Evolutionary conservation across 2,329 filamentous ascomycete species (phyloP).

Genomic region (Trichoderma arundinaceum): DNA sequence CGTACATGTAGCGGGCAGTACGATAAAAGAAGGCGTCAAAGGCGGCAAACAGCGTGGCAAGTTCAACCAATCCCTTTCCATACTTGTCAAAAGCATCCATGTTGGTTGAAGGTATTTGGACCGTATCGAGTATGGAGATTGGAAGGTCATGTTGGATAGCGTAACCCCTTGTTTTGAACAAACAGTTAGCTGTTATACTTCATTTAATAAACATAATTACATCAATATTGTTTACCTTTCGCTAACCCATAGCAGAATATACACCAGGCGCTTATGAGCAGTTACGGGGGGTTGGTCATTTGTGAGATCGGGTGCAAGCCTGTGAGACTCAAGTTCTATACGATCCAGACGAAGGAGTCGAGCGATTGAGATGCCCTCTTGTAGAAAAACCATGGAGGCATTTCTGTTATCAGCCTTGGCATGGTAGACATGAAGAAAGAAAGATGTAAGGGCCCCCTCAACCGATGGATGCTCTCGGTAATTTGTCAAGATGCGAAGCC

Average conservation of each 20-base stretch:
- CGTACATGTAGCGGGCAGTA: slow-evolving; percentile 5
- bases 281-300: background rate
- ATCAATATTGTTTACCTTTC: slow-evolving; percentile 22
- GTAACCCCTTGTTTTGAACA: slow-evolving; percentile 8
- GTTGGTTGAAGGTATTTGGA: slow-evolving; percentile 5
- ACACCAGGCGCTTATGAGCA: slow-evolving; percentile 17
- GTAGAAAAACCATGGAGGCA: slow-evolving; percentile 26
- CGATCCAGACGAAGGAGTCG: slow-evolving; percentile 23
- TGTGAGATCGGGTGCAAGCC: background rate
- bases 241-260: slow-evolving; percentile 29
- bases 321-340: slow-evolving; percentile 6
- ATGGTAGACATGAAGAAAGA: slow-evolving; percentile 31
- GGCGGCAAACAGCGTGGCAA: slow-evolving; percentile 14
- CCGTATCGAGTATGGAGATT: slow-evolving; percentile 20
- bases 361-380: slow-evolving; percentile 29
- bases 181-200: background rate
- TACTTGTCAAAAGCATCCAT: slow-evolving; percentile 27
- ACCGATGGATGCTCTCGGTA: slow-evolving; percentile 28
- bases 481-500: slow-evolving; percentile 10
- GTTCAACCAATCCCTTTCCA: slow-evolving; percentile 27
- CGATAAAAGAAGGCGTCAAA: slow-evolving; percentile 28
- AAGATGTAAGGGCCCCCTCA: slow-evolving; percentile 23
- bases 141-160: slow-evolving; percentile 28
- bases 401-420: slow-evolving; percentile 28
- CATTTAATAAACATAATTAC: background rate